phyloP scores from a whole-genome alignment of 2,329 filamentous ascomycete genomes.

The Myriosclerotinia scirpicola region DNA sequence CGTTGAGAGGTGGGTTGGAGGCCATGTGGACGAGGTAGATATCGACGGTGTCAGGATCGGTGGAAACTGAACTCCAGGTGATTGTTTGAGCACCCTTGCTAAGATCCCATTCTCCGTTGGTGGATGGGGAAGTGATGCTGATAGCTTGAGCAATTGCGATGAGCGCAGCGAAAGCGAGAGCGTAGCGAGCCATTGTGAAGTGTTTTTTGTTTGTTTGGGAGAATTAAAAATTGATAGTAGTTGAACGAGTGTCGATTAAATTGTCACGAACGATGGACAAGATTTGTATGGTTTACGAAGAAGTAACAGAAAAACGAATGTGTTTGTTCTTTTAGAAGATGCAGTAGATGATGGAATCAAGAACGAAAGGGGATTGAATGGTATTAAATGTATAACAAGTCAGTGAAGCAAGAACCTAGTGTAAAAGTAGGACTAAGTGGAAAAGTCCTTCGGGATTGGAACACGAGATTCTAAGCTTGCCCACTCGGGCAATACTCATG shows the following conservation, averaged over 20 bases:
- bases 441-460: conserved; percentile 17
- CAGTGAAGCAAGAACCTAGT: background rate
- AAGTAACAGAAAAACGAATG: conserved; percentile 17
- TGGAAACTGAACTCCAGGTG: conserved; percentile 20
- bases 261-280: conserved; percentile 20
- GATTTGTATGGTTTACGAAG: conserved; percentile 5
- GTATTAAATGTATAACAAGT: conserved; percentile 9
- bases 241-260: conserved; percentile 15
- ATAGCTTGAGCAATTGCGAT: conserved; percentile 24
- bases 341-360: conserved; percentile 10
- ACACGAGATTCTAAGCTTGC: conserved; percentile 21
- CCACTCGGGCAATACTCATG: conserved; percentile 15
- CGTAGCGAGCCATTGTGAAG: conserved; percentile 23
- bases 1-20: conserved; percentile 16
- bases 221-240: conserved; percentile 9
- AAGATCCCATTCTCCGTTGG: conserved; percentile 19
- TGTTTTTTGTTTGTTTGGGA: background rate
- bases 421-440: conserved; percentile 4
- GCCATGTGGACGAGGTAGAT: conserved; percentile 24
- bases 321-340: conserved; percentile 16
- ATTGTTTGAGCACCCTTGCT: conserved; percentile 16
- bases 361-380: conserved; percentile 4
- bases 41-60: conserved; percentile 17
- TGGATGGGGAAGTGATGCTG: conserved; percentile 21
- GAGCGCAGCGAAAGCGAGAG: conserved; percentile 19